Evolutionary conservation across 306 rosid species (phyloP), one percentile per base, ranked within the genome.

Genomic region (Dalbergia cochinchinensis): DNA sequence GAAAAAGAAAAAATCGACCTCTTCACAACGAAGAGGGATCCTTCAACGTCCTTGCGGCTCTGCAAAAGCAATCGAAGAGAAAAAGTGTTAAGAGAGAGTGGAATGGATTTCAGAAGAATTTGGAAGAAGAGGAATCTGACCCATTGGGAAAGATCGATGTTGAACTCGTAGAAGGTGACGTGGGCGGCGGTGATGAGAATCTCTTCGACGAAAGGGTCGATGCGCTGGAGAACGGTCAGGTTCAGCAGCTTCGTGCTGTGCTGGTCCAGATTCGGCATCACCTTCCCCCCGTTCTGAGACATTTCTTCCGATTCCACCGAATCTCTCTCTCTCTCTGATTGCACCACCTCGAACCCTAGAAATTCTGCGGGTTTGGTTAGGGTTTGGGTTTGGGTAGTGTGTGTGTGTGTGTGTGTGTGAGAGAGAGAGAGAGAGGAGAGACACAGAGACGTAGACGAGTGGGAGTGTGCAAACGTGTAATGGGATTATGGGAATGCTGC

Each of bases 41-140:
- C 91, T 76, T 88, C 91, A 7, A 88, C 88, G 61, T 88, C 88
- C 82, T 88, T 88, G 73, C 89, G 89, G 68, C 88, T 88, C 91
- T 88, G 89, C 48, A 72, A 70, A 2, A 54, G 26, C 65, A 74
- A 85, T 64, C 10, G 51, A 11, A 74, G 14, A 58, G 9, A 58
- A n/a, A 78, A 73, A 53, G 18, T 8, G 66, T 35, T 66, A 76
- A 60, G 3, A 75, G 41, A 64, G 16, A 58, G 3, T 11, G 16
- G 61, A 59, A 34, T 15, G 0, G 5, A 4, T 20, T 26, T 26
- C 31, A n/a, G 26, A 63, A 34, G 14, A 5, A 37, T 37, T 37
- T 37, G 41, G 41, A 0, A n/a, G 16, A 62, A 34, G 3, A 26
- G 11, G 11, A 39, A 10, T 11, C 89, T 62, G 54, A 88, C 92